phyloP scores from a whole-genome alignment of 768 basidiomycete genomes.

The Chiua virens region DNA sequence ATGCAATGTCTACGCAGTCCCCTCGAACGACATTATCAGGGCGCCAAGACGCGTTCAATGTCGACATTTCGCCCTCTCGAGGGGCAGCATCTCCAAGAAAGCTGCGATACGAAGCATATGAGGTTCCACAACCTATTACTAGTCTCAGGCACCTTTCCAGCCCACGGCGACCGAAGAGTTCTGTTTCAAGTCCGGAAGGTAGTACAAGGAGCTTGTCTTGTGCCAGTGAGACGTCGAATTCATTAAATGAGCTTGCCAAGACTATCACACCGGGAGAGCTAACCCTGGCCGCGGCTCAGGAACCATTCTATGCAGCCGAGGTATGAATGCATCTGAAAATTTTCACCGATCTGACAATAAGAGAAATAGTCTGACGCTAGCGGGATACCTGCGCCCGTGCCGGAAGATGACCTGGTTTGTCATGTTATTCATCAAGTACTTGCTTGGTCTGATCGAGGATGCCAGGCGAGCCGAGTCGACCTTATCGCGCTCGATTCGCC shows the following conservation, averaged over 20 bases:
- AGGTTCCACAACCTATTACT: slow-evolving; percentile 52
- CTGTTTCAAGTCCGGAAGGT: slow-evolving; percentile 36
- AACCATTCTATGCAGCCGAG: slow-evolving; percentile 14
- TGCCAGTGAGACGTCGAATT: slow-evolving; percentile 20
- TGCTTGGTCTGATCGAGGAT: slow-evolving; percentile 11
- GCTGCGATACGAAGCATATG: slow-evolving; percentile 72
- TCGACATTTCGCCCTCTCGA: slow-evolving; percentile 19
- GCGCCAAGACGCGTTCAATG: slow-evolving; percentile 16
- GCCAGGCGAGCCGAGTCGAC: slow-evolving; percentile 44
- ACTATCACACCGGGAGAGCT: slow-evolving; percentile 34
- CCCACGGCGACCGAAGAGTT: slow-evolving; percentile 33
- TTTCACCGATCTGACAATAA: background rate
- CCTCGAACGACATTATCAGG: slow-evolving; percentile 8
- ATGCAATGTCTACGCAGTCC: slow-evolving; percentile 3
- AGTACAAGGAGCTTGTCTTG: slow-evolving; percentile 34
- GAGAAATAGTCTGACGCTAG: slow-evolving; percentile 8
- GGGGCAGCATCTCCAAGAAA: slow-evolving; percentile 40
- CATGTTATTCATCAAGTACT: background rate
- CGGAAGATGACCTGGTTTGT: slow-evolving; percentile 24
- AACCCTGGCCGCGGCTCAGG: slow-evolving; percentile 25
- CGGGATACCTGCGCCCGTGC: background rate
- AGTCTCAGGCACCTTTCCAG: slow-evolving; percentile 40
- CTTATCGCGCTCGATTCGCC: slow-evolving; percentile 77
- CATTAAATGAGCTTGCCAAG: slow-evolving; percentile 24
- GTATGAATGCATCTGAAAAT: slow-evolving; percentile 12